phyloP scores from a whole-genome alignment of 352 stramenopile genomes.

The Elongisporangium senticosum region DNA sequence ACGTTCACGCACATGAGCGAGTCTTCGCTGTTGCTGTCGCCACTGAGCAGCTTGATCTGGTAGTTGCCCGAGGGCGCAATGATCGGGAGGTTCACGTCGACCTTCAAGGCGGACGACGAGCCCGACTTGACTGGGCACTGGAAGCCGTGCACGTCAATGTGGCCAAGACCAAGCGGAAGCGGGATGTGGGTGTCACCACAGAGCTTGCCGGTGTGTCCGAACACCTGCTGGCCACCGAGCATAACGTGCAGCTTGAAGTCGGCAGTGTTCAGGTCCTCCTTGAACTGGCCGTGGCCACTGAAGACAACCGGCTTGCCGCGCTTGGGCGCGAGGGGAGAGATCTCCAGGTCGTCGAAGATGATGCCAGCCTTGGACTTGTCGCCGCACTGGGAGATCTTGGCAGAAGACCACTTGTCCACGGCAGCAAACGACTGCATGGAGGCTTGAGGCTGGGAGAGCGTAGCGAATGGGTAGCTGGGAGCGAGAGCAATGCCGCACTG shows the following conservation, averaged over 20 bases:
- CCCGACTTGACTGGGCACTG: constrained; percentile 62
- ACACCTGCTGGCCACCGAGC: constrained; percentile 65
- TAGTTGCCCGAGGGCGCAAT: constrained; percentile 81
- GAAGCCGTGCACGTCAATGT: constrained; percentile 84
- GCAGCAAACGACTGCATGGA: constrained; percentile 27
- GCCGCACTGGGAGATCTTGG: constrained; percentile 78
- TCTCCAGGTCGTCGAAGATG: constrained; percentile 61
- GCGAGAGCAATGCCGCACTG: constrained; percentile 73
- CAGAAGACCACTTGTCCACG: constrained; percentile 41
- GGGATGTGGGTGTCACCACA: constrained; percentile 78
- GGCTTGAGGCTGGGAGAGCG: constrained; percentile 34
- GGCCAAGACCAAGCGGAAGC: constrained; percentile 71
- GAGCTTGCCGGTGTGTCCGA: constrained; percentile 61
- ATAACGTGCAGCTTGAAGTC: constrained; percentile 73
- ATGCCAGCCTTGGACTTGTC: constrained; percentile 58
- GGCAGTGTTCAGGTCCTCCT: constrained; percentile 52
- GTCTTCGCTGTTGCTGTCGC: constrained; percentile 30
- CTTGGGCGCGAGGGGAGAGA: constrained; percentile 58
- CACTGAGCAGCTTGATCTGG: constrained; percentile 65
- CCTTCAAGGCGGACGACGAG: constrained; percentile 59
- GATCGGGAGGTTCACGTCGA: constrained; percentile 76
- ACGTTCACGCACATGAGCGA: constrained; percentile 80
- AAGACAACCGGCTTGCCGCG: constrained; percentile 74
- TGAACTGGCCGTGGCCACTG: constrained; percentile 61
- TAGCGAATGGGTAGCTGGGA: constrained; percentile 65